Conservation (phyloP, 2,329 filamentous ascomycete species). For the Apiospora arundinis region DNA sequence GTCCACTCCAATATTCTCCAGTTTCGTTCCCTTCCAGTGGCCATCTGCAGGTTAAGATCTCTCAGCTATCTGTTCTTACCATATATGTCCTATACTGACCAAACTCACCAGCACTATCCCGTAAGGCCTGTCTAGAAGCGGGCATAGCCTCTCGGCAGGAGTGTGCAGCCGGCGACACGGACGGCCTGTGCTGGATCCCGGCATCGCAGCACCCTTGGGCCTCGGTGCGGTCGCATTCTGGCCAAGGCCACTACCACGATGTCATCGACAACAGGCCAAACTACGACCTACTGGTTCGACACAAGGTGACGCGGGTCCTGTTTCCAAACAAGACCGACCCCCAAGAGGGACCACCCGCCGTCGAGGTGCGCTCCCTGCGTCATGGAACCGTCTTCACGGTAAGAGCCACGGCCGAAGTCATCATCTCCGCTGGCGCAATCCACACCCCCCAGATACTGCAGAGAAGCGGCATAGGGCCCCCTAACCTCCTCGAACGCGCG, state of each 20-base stretch:
- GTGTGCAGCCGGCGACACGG: slow-evolving; percentile 40
- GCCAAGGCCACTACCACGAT: slow-evolving; percentile 38
- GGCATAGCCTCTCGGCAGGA: slow-evolving; percentile 33
- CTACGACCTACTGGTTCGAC: slow-evolving; percentile 36
- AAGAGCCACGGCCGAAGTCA: slow-evolving; percentile 44
- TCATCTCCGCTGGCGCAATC: slow-evolving; percentile 53
- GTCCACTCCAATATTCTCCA: slow-evolving; percentile 40
- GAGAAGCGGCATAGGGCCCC: slow-evolving; percentile 53
- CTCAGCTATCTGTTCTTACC: neutral
- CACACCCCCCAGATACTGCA: slow-evolving; percentile 57
- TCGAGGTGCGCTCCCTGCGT: neutral
- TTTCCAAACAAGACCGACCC: slow-evolving; percentile 22
- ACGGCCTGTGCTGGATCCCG: slow-evolving; percentile 41
- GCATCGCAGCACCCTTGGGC: slow-evolving; percentile 38
- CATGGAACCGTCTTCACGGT: neutral
- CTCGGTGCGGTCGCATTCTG: slow-evolving; percentile 38
- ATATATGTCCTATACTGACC: neutral
- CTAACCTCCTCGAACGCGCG: slow-evolving; percentile 44
- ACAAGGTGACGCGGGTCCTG: slow-evolving; percentile 35
- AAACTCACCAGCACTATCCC: neutral
- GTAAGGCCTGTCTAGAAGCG: slow-evolving; percentile 32
- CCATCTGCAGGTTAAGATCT: slow-evolving; percentile 8
- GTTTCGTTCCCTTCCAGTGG: slow-evolving; percentile 42
- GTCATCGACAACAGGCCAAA: slow-evolving; percentile 33
- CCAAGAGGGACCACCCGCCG: neutral